Conservation (phyloP, 441 rosid genomes). For the Gossypium aridum region DNA sequence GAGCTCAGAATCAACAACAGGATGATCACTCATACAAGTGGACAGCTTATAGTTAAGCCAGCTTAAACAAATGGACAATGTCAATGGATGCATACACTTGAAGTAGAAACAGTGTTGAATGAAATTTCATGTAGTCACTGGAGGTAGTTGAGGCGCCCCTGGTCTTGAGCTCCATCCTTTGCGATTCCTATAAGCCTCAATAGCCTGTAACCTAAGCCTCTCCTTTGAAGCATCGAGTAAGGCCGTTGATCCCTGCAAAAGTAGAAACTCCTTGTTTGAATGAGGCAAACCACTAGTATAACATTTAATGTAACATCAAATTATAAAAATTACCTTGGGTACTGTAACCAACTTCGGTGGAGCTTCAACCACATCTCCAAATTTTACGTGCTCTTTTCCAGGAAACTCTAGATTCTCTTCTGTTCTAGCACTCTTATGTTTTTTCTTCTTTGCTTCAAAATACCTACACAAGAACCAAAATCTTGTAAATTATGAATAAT, state of each 20-base stretch:
- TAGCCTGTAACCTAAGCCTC: conserved; percentile 62
- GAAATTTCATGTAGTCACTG: conserved; percentile 17
- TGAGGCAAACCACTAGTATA: not conserved
- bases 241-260: conserved; percentile 40
- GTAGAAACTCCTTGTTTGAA: conserved; percentile 6
- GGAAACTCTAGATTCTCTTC: conserved; percentile 54
- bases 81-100: not conserved
- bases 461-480: conserved; percentile 33
- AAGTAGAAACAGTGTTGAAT: conserved; percentile 8
- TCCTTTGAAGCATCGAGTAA: conserved; percentile 50
- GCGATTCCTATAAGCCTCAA: conserved; percentile 67
- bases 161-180: conserved; percentile 72
- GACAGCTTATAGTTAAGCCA: not conserved
- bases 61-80: conserved; percentile 11
- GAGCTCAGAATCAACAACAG: not conserved
- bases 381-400: conserved; percentile 51
- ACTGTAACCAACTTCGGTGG: conserved; percentile 62
- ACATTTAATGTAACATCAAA: not conserved
- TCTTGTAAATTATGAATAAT: not conserved
- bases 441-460: conserved; percentile 68
- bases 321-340: conserved; percentile 48
- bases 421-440: conserved; percentile 35
- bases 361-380: conserved; percentile 83
- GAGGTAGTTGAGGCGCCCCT: conserved; percentile 49
- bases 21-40: not conserved